phyloP scores from a whole-genome alignment of 768 basidiomycete genomes.

The Serendipita sp. region DNA sequence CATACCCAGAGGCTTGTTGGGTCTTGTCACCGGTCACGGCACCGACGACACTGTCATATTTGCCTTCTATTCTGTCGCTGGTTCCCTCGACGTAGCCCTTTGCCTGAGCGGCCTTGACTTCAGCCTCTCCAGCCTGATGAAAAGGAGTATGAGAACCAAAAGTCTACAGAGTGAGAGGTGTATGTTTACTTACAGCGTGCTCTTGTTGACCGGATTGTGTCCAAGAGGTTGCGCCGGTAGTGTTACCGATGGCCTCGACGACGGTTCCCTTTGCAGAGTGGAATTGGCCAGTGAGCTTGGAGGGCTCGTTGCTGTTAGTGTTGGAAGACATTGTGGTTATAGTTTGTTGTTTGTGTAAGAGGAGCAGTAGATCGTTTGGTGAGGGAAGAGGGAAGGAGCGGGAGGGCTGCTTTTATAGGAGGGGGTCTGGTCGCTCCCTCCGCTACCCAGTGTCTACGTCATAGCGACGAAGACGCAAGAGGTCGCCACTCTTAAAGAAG shows the following conservation, averaged over 20 bases:
- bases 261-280: conserved; percentile 27
- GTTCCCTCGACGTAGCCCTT: conserved; percentile 37
- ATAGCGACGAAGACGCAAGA: too few relatives aligned
- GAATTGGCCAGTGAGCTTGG: conserved; percentile 28
- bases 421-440: too few relatives aligned
- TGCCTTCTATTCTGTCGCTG: conserved; percentile 29
- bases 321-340: neutral
- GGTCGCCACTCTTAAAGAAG: too few relatives aligned
- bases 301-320: conserved; percentile 13
- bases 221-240: conserved; percentile 27
- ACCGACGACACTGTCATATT: conserved; percentile 38
- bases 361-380: too few relatives aligned
- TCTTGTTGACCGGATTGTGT: conserved; percentile 31
- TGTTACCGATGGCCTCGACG: conserved; percentile 4
- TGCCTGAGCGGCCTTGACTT: conserved; percentile 14
- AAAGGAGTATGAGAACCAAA: too few relatives aligned
- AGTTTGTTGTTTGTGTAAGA: too few relatives aligned
- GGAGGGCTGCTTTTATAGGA: too few relatives aligned
- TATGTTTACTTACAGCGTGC: conserved; percentile 20
- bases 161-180: neutral
- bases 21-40: conserved; percentile 38
- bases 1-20: conserved; percentile 33
- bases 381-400: too few relatives aligned
- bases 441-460: too few relatives aligned
- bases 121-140: conserved; percentile 11